Evolutionary conservation across 2,329 filamentous ascomycete species (phyloP), one percentile per base, ranked within the genome.

Genomic region (Harringtonia lauricola): DNA sequence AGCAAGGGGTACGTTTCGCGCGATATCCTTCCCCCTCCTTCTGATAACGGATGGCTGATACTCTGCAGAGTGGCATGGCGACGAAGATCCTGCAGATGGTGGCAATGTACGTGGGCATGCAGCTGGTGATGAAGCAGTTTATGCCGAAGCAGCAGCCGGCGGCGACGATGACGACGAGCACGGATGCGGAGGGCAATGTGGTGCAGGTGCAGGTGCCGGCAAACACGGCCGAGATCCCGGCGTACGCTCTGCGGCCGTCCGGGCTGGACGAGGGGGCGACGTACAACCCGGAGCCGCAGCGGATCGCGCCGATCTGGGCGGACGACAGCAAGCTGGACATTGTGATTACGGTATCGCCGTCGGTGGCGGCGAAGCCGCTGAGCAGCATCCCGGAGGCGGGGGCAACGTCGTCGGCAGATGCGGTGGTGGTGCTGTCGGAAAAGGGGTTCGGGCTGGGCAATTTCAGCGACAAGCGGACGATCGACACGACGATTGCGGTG

Each of bases 301-400:
- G 72, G 45, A 71, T 95, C 48, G 84, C 84, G 31, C 89, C 92
- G 19, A 87, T 96, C 56, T 98, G 92, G 92, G 79, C 86, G 3
- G 67, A 74, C 39, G 79, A 92, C 58, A 85, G 79, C 55, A 68
- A 76, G 47, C 64, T 98, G 52, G 92, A 98, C 62, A 78, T 98
- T 54, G 71, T 77, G 52, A 76, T 98, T 58, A 92, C 90, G 54
- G 75, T 96, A 44, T 90, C 88, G 39, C 76, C 85, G 13, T 83
- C 82, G 10, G 72, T 83, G 51, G 73, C 76, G 29, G 76, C 86
- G 48, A 77, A 76, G 14, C 73, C 82, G 19, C 70, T 95, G 52
- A 74, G 75, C 49, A 69, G 76, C 39, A 71, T 80, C 34, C 70
- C 83, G 2, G 64, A 74, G 24, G 24, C 24, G 24, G 10, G 24